Percentiles rank a stretch among this genome's conserved stretches.
phyloP scores from a whole-genome alignment of 2,329 filamentous ascomycete genomes.

The Penicillium sp. region DNA sequence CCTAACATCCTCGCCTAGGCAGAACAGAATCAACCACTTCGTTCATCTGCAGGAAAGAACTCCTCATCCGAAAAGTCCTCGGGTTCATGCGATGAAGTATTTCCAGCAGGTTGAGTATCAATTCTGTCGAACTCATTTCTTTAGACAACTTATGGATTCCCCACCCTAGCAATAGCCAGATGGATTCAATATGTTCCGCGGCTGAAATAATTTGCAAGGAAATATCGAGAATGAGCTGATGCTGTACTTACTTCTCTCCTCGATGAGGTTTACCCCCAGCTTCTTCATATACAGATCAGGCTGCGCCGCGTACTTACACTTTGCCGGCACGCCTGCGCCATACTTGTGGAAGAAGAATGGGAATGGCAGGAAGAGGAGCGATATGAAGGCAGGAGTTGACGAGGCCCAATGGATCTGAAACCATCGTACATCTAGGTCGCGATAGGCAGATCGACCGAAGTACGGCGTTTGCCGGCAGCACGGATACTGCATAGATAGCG shows the following conservation, averaged over 20 bases:
- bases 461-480: constrained; percentile 8
- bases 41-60: no score
- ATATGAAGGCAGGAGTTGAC: constrained; percentile 2
- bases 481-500: constrained; percentile 7
- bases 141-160: no score
- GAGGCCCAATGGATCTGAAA: constrained; percentile 8
- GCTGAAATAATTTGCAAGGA: no score
- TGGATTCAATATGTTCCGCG: no score
- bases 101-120: no score
- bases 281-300: constrained; percentile 5
- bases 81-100: no score
- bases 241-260: not conserved
- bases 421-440: constrained; percentile 4
- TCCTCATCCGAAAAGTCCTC: no score
- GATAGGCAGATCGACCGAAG: constrained; percentile 8
- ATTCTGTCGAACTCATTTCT: no score
- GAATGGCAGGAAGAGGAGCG: constrained; percentile 3
- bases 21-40: no score
- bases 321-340: not conserved
- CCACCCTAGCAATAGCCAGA: no score
- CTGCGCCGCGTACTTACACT: constrained; percentile 7
- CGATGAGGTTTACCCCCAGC: not conserved
- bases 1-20: no score
- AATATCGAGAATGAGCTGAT: no score
- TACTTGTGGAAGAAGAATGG: constrained; percentile 11